Percentiles rank a stretch among this genome's conserved stretches.
phyloP scores from a whole-genome alignment of 1,139 yeast genomes.

The Hyphopichia buzzinii region DNA sequence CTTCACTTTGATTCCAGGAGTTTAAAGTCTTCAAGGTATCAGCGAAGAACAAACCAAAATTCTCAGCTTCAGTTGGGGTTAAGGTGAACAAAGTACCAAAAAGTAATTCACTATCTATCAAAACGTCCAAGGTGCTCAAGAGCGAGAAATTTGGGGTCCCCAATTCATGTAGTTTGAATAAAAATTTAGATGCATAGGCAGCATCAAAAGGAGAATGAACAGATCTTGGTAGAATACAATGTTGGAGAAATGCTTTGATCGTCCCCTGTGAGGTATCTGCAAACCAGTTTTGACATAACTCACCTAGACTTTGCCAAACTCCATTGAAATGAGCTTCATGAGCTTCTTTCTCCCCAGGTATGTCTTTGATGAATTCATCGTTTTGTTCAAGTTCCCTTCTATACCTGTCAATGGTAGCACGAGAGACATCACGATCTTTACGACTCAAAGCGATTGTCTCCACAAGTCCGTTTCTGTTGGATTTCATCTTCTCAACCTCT shows the following conservation, averaged over 20 bases:
- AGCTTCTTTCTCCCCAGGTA: conserved; percentile 24
- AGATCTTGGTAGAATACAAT: conserved; percentile 74
- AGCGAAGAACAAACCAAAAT: conserved; percentile 71
- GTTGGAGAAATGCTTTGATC: conserved; percentile 48
- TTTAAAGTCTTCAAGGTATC: conserved; percentile 50
- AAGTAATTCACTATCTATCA: conserved; percentile 52
- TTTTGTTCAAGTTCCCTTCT: conserved; percentile 27
- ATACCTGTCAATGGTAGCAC: conserved; percentile 22
- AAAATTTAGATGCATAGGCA: conserved; percentile 61
- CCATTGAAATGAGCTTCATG: conserved; percentile 30
- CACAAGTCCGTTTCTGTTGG: conserved; percentile 29
- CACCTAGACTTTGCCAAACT: conserved; percentile 12
- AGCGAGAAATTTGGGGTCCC: conserved; percentile 46
- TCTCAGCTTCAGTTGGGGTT: conserved; percentile 79
- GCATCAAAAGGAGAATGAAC: conserved; percentile 87
- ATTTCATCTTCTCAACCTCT: conserved; percentile 41
- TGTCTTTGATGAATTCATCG: conserved; percentile 20
- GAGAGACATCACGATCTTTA: conserved; percentile 28
- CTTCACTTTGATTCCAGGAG: conserved; percentile 36
- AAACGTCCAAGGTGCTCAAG: conserved; percentile 40
- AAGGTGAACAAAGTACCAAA: conserved; percentile 65
- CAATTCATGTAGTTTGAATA: conserved; percentile 48
- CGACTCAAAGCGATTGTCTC: conserved; percentile 29
- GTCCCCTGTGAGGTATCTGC: conserved; percentile 15
- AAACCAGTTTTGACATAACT: conserved; percentile 26